Base-by-base conservation (phyloP, 2,329 filamentous ascomycete genomes). In the Zymoseptoria tritici region DNA sequence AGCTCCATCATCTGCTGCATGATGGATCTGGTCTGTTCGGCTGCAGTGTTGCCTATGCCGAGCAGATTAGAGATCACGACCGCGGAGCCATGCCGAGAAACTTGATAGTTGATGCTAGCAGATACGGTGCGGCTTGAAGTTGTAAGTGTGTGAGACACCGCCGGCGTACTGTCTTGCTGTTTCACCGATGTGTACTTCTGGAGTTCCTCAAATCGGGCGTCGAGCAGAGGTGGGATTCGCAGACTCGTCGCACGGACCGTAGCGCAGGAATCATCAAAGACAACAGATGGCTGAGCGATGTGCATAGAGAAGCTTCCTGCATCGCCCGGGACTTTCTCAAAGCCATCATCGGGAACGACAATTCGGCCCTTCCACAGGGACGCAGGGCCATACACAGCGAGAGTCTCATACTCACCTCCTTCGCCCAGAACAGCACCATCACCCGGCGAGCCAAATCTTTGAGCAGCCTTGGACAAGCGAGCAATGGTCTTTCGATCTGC, bases 361-460 rank as follows among this genome's bases (percentile, higher is more conserved):
- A 97, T 88, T 56, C 80, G 83, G 64, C 81, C 83, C 75, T 83
- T 87, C 81, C 94, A 97, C 61, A 97, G 73, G 55, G 78, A 77
- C 0, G 70, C 68, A 8, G 93, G 93, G 9, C 93, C 94, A 74
- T 91, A 85, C 42, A 97, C 71, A 52, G 94, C 91, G 56, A 97
- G 78, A 29, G 91, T 97, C 81, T 97, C 94, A 74, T 95, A 97
- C 78, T 97, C 94, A 3, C 94, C 94, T 5, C 94, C 94, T 73
- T 97, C 94, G 0, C 94, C 94, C 19, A 97, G 76, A 9, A 92
- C 84, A 8, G 89, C 88, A 0, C 89, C 91, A 63, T 81, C 77
- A 61, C 83, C 78, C 69, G 77, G 78, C 62, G 81, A 76, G 52
- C 88, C 88, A 75, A 95, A 96, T 63, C 84, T 81, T 55, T 79